Base-by-base conservation (phyloP, 1,284 basidiomycete species). In the Ceratobasidium sp. region DNA sequence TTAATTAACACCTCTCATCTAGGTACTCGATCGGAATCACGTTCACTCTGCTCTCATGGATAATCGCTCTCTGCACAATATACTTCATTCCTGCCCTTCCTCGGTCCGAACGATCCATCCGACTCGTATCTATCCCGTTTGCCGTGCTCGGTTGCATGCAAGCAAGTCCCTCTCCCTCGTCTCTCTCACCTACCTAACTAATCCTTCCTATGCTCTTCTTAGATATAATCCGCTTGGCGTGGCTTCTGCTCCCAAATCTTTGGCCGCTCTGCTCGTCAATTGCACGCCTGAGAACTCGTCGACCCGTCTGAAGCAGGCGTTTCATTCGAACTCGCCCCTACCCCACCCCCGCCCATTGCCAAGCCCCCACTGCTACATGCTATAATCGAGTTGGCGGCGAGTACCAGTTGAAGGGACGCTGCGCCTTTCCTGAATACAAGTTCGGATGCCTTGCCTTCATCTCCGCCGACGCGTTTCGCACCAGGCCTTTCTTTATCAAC, bases 211-310 rank as follows among this genome's bases (percentile, higher is more conserved):
- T n/a, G n/a, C 36, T 41, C 11, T 1, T 2, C 17, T 24, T 27
- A 72, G 69, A 72, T 82, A 60, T 85, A 84, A 75, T 80, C 82
- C 22, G 83, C 80, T 4, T 84, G 79, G 78, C 78, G 83, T 76
- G 84, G 84, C 36, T 84, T 84, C 74, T 86, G 84, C 75, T 81
- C 80, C 50, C 77, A 82, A 57, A 79, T 85, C 8, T 84, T 81
- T 79, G 77, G 82, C 15, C 81, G 84, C 22, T 82, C 81, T 11
- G 75, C 77, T 19, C 81, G 79, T 36, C 84, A 85, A 73, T 77
- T 85, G 27, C 81, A 79, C 17, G 75, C 78, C 11, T 83, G 82
- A 82, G 82, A 83, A 77, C 79, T 85, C 47, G 76, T 75, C 2
- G 76, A 76, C 33, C 76, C 76, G 1, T 66, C 45, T n/a, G 76